Percentiles rank a stretch among this genome's conserved stretches.
These are phyloP conservation scores for Saccharomycopsis hybrid DNA, from an alignment of 1,139 yeast genomes.

Conservation along the genomic window DNA sequence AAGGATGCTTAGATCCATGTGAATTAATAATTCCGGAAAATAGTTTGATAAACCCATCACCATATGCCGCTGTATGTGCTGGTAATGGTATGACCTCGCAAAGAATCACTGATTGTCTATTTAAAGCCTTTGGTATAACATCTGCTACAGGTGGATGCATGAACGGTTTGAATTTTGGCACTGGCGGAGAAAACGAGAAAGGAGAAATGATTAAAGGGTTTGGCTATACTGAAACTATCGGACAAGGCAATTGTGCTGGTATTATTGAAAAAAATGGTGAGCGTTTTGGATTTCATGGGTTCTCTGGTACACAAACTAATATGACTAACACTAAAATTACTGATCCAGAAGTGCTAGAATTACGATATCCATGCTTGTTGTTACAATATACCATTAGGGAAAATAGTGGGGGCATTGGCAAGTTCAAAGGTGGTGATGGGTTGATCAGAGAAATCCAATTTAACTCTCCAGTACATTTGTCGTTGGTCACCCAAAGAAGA, in stretches of 20 bases:
- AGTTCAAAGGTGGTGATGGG: slow-evolving; percentile 54
- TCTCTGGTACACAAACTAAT: slow-evolving; percentile 61
- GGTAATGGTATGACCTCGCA: slow-evolving; percentile 67
- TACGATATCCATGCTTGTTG: slow-evolving; percentile 57
- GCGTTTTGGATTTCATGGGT: slow-evolving; percentile 42
- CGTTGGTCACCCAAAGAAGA: slow-evolving; percentile 57
- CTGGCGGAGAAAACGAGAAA: slow-evolving; percentile 30
- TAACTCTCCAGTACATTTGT: slow-evolving; percentile 46
- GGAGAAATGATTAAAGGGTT: slow-evolving; percentile 45
- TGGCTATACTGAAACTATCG: slow-evolving; percentile 67
- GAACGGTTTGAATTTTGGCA: slow-evolving; percentile 42
- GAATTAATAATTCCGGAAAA: slow-evolving; percentile 60
- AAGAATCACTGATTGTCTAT: slow-evolving; percentile 56
- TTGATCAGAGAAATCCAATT: slow-evolving; percentile 57
- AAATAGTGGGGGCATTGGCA: slow-evolving; percentile 54
- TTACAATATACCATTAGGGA: slow-evolving; percentile 46
- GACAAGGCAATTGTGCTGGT: slow-evolving; percentile 68
- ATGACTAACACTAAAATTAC: slow-evolving; percentile 69
- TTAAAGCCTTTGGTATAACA: slow-evolving; percentile 55
- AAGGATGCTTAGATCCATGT: slow-evolving; percentile 74
- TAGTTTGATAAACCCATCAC: slow-evolving; percentile 61
- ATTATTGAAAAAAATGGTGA: slow-evolving; percentile 28
- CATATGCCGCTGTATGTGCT: slow-evolving; percentile 83
- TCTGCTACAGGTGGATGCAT: slow-evolving; percentile 56
- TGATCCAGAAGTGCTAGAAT: slow-evolving; percentile 60